Conservation (phyloP, 2,329 filamentous ascomycete genomes). For the Trichoderma atroviride region DNA sequence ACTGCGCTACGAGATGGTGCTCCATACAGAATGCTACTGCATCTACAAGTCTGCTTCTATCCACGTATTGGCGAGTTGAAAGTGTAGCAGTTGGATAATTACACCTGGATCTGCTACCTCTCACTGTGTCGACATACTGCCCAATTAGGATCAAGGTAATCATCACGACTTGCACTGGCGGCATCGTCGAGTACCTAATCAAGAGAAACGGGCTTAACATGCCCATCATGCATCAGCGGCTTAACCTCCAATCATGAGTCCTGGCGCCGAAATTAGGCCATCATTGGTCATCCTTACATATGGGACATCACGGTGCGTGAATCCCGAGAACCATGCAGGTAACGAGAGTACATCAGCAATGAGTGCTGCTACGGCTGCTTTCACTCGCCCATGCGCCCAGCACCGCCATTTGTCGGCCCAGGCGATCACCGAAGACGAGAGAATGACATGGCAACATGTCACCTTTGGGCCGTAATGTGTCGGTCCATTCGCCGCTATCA, state of each 20-base stretch:
- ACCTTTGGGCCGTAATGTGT: slow-evolving; percentile 2
- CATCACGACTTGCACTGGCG: background rate
- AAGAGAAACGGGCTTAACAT: background rate
- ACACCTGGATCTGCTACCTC: background rate
- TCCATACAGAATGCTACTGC: slow-evolving; percentile 9
- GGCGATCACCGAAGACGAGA: slow-evolving; percentile 33
- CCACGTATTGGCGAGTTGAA: background rate
- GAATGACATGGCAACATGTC: slow-evolving; percentile 32
- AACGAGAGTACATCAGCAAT: background rate
- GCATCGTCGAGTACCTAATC: background rate
- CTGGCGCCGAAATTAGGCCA: background rate
- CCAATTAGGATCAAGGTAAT: background rate
- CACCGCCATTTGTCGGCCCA: background rate
- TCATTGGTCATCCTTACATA: slow-evolving; percentile 3
- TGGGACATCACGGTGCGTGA: slow-evolving; percentile 12
- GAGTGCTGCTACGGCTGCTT: background rate
- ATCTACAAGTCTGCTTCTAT: background rate
- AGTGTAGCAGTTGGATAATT: background rate
- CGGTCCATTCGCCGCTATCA: slow-evolving; percentile 17
- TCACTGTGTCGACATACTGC: background rate
- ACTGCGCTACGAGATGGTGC: background rate
- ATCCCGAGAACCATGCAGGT: slow-evolving; percentile 2
- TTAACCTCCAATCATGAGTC: background rate
- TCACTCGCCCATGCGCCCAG: background rate
- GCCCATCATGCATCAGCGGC: background rate